Conservation (phyloP, 805 yeast genomes). For the Candida insectorum region DNA sequence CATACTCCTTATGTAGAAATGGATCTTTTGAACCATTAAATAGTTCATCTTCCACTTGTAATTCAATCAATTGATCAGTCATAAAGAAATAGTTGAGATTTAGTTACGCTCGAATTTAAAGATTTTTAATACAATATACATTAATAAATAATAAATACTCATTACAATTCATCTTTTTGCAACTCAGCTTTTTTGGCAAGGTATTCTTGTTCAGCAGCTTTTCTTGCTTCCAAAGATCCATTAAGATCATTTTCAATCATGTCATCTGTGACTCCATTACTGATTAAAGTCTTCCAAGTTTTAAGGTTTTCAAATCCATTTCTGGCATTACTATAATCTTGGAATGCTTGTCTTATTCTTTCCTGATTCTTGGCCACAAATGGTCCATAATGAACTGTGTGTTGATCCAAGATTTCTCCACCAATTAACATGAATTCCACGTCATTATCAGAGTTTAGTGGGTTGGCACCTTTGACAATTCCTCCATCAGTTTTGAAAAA, state of each 20-base stretch:
- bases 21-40: conserved; percentile 34
- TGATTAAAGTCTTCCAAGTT: conserved; percentile 53
- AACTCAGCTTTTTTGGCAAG: conserved; percentile 6
- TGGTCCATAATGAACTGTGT: conserved; percentile 85
- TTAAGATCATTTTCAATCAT: conserved; percentile 38
- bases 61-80: conserved; percentile 4
- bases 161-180: conserved; percentile 5
- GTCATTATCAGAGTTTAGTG: conserved; percentile 39
- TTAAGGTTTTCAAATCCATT: conserved; percentile 70
- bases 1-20: conserved; percentile 39
- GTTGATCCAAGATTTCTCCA: conserved; percentile 71
- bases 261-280: conserved; percentile 39
- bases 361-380: conserved; percentile 75
- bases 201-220: conserved; percentile 15
- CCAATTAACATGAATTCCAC: conserved; percentile 73
- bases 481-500: conserved; percentile 74
- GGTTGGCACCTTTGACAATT: conserved; percentile 45
- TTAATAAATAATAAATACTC: no score
- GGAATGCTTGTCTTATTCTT: conserved; percentile 64
- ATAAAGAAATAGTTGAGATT: not conserved
- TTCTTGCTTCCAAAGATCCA: conserved; percentile 31
- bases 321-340: conserved; percentile 63
- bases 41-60: conserved; percentile 22
- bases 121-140: no score
- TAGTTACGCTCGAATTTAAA: conserved; percentile 6